phyloP scores from a whole-genome alignment of 306 rosid genomes.

The Heteromeles arbutifolia region DNA sequence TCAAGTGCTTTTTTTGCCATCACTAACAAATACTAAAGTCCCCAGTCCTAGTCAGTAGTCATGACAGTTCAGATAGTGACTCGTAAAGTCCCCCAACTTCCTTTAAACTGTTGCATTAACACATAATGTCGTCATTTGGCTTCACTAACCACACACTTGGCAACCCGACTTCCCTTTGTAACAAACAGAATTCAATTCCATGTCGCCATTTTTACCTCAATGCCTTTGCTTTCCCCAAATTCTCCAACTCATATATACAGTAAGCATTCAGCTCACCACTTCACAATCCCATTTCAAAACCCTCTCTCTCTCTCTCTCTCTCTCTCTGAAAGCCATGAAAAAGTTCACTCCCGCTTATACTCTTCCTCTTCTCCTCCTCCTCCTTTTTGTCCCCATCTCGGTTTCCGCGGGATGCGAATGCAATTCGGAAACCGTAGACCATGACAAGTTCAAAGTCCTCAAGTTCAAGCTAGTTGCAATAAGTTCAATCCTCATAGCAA shows the following conservation, averaged over 20 bases:
- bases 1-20: neutral
- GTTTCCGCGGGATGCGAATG: slow-evolving; percentile 27
- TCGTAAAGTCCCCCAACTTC: neutral
- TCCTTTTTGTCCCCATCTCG: slow-evolving; percentile 11
- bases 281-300: neutral
- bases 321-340: slow-evolving; percentile 2
- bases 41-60: neutral
- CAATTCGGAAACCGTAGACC: slow-evolving; percentile 9
- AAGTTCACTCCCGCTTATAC: neutral
- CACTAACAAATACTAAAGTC: neutral
- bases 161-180: neutral
- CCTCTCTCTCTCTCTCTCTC: neutral
- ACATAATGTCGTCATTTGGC: slow-evolving; percentile 13
- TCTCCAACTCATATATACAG: slow-evolving; percentile 6
- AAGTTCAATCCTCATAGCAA: slow-evolving; percentile 38
- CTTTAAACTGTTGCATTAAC: neutral
- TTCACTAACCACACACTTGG: neutral
- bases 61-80: neutral
- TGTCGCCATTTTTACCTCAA: slow-evolving; percentile 15
- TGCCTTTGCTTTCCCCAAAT: neutral
- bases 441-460: slow-evolving; percentile 28
- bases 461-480: slow-evolving; percentile 45
- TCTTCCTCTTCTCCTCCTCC: slow-evolving; percentile 15
- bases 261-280: neutral
- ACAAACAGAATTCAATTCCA: slow-evolving; percentile 1